Evolutionary conservation across 1,284 basidiomycete species (phyloP).

Genomic region (Puccinia brachypodii): DNA sequence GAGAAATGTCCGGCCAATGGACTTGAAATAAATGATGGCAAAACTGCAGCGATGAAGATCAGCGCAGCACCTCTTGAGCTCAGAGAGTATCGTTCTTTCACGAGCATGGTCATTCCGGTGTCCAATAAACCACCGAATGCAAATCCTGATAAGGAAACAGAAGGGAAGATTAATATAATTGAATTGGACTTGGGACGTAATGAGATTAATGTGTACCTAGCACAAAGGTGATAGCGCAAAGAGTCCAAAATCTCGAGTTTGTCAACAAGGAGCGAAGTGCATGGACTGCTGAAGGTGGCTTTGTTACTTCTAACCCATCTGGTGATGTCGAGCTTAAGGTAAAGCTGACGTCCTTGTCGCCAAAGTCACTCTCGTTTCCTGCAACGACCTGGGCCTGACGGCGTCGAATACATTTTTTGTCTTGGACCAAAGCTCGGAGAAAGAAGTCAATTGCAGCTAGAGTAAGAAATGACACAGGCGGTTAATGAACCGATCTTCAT

Average conservation of each 20-base stretch:
- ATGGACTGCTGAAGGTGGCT: not conserved
- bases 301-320: too few species aligned
- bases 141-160: constrained; percentile 8
- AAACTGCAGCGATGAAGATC: constrained; percentile 17
- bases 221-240: constrained; percentile 20
- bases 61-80: constrained; percentile 27
- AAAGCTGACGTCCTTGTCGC: not conserved
- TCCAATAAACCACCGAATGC: constrained; percentile 30
- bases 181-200: not conserved
- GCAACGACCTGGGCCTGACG: not conserved
- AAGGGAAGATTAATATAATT: not conserved
- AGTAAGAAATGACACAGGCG: not conserved
- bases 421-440: constrained; percentile 11
- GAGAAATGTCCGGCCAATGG: constrained; percentile 22
- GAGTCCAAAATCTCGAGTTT: constrained; percentile 11
- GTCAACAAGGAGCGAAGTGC: constrained; percentile 17
- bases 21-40: constrained; percentile 35
- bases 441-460: constrained; percentile 30
- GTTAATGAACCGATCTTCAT: not conserved
- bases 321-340: not conserved
- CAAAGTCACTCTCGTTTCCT: not conserved
- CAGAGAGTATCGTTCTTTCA: not conserved
- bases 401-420: constrained; percentile 12
- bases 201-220: constrained; percentile 7
- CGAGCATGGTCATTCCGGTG: constrained; percentile 17